phyloP scores from a whole-genome alignment of 176 grass and related monocot species.

The Juncus effusus region DNA sequence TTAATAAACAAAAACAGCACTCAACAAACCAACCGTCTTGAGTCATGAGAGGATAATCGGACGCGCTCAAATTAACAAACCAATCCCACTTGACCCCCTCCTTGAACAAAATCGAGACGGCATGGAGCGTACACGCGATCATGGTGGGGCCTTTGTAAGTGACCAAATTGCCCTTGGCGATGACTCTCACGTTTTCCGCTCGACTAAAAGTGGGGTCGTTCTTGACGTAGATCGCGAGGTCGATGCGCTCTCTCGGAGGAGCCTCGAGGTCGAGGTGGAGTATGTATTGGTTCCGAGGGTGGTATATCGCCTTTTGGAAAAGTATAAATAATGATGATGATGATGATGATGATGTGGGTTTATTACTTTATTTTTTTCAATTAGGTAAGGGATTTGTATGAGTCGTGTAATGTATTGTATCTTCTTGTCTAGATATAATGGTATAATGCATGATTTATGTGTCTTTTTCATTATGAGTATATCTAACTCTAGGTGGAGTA shows the following conservation, averaged over 20 bases:
- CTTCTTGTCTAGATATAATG: too few species aligned
- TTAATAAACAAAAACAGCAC: background rate
- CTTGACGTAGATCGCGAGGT: constrained; percentile 65
- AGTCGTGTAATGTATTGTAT: too few species aligned
- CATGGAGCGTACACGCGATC: constrained; percentile 83
- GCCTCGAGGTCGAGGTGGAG: constrained; percentile 85
- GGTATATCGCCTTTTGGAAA: constrained; percentile 49
- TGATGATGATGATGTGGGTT: too few species aligned
- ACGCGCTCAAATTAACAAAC: constrained; percentile 92
- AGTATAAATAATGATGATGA: too few species aligned
- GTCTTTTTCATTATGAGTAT: constrained; percentile 64
- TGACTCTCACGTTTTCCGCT: constrained; percentile 67
- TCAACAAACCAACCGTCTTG: constrained; percentile 60
- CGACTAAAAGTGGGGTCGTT: constrained; percentile 62
- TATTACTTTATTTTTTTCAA: too few species aligned
- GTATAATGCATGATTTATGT: constrained; percentile 47
- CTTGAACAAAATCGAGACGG: constrained; percentile 63
- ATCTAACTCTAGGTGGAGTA: constrained; percentile 79
- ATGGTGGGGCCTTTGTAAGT: constrained; percentile 88
- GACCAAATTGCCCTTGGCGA: constrained; percentile 79
- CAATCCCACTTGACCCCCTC: constrained; percentile 79
- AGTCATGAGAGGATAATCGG: constrained; percentile 85
- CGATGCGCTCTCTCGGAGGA: constrained; percentile 67
- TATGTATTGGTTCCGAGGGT: constrained; percentile 83
- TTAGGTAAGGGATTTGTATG: too few species aligned